These are phyloP conservation scores for Rhodotorula graminis DNA, from an alignment of 768 basidiomycete genomes.

Conservation along the genomic window DNA sequence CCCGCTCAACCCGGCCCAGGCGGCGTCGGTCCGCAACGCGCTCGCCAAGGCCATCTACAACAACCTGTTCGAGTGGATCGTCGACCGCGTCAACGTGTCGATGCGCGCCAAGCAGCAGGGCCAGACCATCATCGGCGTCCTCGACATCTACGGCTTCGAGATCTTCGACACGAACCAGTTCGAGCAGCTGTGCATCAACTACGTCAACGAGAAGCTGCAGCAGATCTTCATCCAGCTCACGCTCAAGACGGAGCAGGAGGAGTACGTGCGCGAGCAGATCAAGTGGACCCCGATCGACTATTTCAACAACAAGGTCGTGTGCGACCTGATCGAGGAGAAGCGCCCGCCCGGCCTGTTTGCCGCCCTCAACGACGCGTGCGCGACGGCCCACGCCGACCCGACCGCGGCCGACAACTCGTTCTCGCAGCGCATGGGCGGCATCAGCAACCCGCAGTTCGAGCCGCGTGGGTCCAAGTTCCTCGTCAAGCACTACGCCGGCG, in stretches of 20 bases:
- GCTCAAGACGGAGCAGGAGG: constrained; percentile 97
- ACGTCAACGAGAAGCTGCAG: constrained; percentile 99
- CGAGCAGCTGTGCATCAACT: constrained; percentile 98
- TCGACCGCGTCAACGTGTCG: constrained; percentile 87
- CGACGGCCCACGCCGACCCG: constrained; percentile 96
- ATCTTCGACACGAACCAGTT: constrained; percentile 97
- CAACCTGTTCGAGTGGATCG: constrained; percentile 99
- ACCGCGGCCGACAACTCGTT: constrained; percentile 94
- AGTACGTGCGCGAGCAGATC: constrained; percentile 96
- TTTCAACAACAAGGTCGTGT: constrained; percentile 91
- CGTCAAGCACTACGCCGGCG: constrained; percentile 94
- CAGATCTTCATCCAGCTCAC: constrained; percentile 98
- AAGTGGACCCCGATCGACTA: constrained; percentile 99
- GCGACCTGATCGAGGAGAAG: constrained; percentile 93
- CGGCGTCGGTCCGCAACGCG: constrained; percentile 79
- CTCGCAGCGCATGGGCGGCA: constrained; percentile 70
- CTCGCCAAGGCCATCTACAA: constrained; percentile 94
- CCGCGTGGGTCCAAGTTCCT: constrained; percentile 88
- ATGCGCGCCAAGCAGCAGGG: constrained; percentile 78
- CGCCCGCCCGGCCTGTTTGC: constrained; percentile 96
- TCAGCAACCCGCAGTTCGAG: constrained; percentile 86
- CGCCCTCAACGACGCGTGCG: constrained; percentile 96
- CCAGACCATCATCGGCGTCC: constrained; percentile 83
- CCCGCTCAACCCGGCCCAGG: constrained; percentile 79
- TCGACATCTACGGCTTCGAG: constrained; percentile 99